Percentiles rank a stretch among this genome's conserved stretches.
phyloP scores from a whole-genome alignment of 352 stramenopile genomes.

The Thalassiosira hispida region DNA sequence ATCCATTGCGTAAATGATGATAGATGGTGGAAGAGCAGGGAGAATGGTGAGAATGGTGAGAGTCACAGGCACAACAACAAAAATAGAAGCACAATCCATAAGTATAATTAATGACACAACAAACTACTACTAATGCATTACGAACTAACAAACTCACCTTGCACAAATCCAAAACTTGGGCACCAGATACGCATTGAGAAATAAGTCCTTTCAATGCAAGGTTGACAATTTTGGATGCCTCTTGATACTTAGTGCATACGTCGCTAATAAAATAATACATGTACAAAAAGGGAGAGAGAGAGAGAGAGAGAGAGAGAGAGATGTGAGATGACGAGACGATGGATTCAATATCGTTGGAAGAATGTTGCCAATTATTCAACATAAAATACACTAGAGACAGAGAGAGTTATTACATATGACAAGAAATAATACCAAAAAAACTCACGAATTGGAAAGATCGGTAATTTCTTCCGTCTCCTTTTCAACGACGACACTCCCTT shows the following conservation, averaged over 20 bases:
- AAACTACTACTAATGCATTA: no score
- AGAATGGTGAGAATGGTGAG: no score
- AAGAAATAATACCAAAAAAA: conserved; percentile 4
- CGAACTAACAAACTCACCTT: conserved; percentile 81
- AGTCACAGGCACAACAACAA: no score
- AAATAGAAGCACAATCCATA: no score
- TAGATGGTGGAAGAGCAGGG: no score
- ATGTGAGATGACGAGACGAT: conserved; percentile 5
- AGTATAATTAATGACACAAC: no score
- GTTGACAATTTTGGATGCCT: conserved; percentile 98
- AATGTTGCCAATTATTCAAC: no score
- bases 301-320: neutral
- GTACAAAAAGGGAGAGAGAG: neutral
- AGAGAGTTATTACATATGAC: no score
- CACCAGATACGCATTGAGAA: conserved; percentile 91
- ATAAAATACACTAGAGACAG: no score
- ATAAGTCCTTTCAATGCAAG: conserved; percentile 95
- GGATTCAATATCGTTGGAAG: no score
- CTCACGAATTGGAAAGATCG: conserved; percentile 82
- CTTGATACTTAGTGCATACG: conserved; percentile 93
- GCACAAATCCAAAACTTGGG: conserved; percentile 95
- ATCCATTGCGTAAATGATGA: no score
- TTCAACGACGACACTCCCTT: conserved; percentile 75
- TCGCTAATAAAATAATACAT: conserved; percentile 50
- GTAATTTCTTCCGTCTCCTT: conserved; percentile 86